A percentile compares a stretch with the other conserved stretches of the same genome.
Conservation (phyloP, 2,329 filamentous ascomycete genomes). For the Fusarium aywerte region DNA sequence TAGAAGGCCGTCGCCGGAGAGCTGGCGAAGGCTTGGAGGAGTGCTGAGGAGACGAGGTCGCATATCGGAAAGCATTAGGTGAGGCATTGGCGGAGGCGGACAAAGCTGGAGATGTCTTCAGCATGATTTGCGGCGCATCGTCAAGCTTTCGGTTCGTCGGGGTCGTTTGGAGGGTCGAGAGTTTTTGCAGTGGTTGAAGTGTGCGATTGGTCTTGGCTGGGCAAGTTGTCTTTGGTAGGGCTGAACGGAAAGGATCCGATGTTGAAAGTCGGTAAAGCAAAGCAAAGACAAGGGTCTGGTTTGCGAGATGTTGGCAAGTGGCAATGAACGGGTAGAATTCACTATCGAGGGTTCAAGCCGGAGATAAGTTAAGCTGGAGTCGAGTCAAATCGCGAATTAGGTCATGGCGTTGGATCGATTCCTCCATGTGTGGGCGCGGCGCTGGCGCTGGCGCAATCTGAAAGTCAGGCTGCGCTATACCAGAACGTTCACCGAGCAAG, state of each 20-base stretch:
- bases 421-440: slow-evolving; percentile 40
- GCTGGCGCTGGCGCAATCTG: slow-evolving; percentile 35
- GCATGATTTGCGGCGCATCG: slow-evolving; percentile 66
- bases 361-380: slow-evolving; percentile 30
- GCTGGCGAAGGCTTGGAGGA: slow-evolving; percentile 44
- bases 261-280: slow-evolving; percentile 24
- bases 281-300: slow-evolving; percentile 21
- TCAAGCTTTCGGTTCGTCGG: slow-evolving; percentile 45
- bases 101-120: slow-evolving; percentile 67
- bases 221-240: slow-evolving; percentile 15
- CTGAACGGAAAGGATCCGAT: slow-evolving; percentile 16
- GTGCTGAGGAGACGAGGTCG: slow-evolving; percentile 45
- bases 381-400: slow-evolving; percentile 44
- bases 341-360: slow-evolving; percentile 16
- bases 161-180: slow-evolving; percentile 24
- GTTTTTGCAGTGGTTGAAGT: slow-evolving; percentile 31
- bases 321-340: slow-evolving; percentile 24
- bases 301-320: slow-evolving; percentile 26
- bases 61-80: slow-evolving; percentile 57
- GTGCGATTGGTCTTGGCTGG: slow-evolving; percentile 15
- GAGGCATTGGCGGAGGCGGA: slow-evolving; percentile 64
- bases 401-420: slow-evolving; percentile 44
- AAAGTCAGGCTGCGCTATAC: slow-evolving; percentile 44
- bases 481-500: slow-evolving; percentile 50
- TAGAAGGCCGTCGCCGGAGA: slow-evolving; percentile 44